These are phyloP conservation scores for Schizonepeta tenuifolia DNA, from an alignment of 257 asterid genomes.

Conservation along the genomic window DNA sequence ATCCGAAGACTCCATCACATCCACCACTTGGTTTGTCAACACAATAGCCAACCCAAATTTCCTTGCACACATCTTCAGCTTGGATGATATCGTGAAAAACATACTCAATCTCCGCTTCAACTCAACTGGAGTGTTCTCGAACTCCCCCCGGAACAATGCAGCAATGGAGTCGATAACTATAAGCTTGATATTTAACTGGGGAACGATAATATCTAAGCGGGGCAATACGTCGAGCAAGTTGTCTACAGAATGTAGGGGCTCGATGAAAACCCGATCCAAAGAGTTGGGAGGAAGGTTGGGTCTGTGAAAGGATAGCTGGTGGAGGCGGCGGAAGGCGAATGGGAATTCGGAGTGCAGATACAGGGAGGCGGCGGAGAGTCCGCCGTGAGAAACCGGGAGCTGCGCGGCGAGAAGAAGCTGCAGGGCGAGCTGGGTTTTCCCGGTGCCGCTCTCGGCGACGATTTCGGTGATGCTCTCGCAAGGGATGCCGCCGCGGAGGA, in stretches of 20 bases:
- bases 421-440: slow-evolving; percentile 88
- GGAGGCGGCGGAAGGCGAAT: slow-evolving; percentile 81
- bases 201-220: slow-evolving; percentile 54
- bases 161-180: slow-evolving; percentile 87
- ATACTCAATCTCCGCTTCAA: slow-evolving; percentile 64
- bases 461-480: slow-evolving; percentile 79
- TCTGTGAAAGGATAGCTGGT: slow-evolving; percentile 52
- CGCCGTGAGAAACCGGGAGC: slow-evolving; percentile 71
- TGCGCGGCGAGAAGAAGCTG: slow-evolving; percentile 89
- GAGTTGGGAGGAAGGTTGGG: slow-evolving; percentile 53
- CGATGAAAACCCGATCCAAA: slow-evolving; percentile 49
- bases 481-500: slow-evolving; percentile 86
- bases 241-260: slow-evolving; percentile 70
- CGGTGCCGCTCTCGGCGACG: slow-evolving; percentile 90
- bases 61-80: slow-evolving; percentile 58
- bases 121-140: slow-evolving; percentile 64
- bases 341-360: slow-evolving; percentile 92
- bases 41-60: slow-evolving; percentile 79
- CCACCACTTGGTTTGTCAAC: slow-evolving; percentile 84
- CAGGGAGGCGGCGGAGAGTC: slow-evolving; percentile 78
- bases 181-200: slow-evolving; percentile 52
- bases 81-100: slow-evolving; percentile 77
- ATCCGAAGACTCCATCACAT: slow-evolving; percentile 59
- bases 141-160: slow-evolving; percentile 82
- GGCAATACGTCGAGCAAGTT: slow-evolving; percentile 92